Evolutionary conservation across 1,284 basidiomycete species (phyloP), one percentile per base, ranked within the genome.

Genomic region (Schizophyllum amplum): DNA sequence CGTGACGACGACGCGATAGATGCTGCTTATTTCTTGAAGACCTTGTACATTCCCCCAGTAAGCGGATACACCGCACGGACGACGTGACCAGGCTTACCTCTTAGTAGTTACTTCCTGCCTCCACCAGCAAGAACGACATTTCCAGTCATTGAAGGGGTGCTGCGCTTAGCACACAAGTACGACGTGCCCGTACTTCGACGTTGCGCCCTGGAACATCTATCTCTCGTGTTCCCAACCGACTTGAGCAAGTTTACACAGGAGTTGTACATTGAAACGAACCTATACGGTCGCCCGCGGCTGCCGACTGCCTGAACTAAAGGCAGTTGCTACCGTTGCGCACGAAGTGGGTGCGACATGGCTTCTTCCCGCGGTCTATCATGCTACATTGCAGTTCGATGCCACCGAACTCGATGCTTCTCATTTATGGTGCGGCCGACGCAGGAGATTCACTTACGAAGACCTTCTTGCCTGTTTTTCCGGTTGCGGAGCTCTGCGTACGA

Each of bases 1-100:
- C 47, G 58, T 2, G 53, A 42, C 5, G 59, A 59, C 54, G 42
- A 33, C 1, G 57, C n/a, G 5, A 5, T 3, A 0, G 58, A 60
- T 13, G 54, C 54, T 1, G 54, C 48, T 21, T 3, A 50, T 4
- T 50, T 50, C 2, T 21, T 50, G 48, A 50, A 50, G 48, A 20
- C 48, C 11, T 2, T 50, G 11, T 50, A 22, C 11, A 24, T 50
- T 3, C 48, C 48, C 3, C 17, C 2, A 17, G 11, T 9, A 42
- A 13, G 27, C 27, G 27, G 6, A 5, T 33, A 6, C 27, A 33
- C 13, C 27, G 27, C 13, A 33, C 27, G 27, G 27, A 6, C 5
- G 5, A 6, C 6, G 13, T 33, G 27, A 33, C 5, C 13, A 33
- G 27, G 6, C 13, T 13, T 33, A 33, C 6, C n/a, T 46, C 11